Percentiles rank a stretch among this genome's conserved stretches.
These are phyloP conservation scores for Scenedesmus sp. DNA, from an alignment of 163 green algal species.

Conservation along the genomic window DNA sequence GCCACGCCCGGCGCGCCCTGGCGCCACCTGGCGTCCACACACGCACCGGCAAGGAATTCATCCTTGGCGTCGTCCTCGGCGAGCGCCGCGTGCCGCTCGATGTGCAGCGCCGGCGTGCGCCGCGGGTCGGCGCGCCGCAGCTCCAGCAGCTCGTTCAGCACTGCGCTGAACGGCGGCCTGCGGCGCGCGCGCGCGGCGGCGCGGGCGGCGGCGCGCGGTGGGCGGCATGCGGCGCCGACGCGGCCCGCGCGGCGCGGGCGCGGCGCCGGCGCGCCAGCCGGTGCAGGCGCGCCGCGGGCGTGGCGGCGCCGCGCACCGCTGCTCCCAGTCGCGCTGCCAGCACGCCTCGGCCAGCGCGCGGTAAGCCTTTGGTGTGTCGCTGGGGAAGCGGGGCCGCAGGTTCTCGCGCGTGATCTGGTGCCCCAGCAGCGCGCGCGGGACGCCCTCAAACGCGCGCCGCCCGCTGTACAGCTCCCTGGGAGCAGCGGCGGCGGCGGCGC, in stretches of 20 bases:
- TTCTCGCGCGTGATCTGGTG: constrained; percentile 46
- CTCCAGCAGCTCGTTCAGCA: constrained; percentile 27
- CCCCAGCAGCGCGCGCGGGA: constrained; percentile 53
- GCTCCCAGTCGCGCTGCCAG: constrained; percentile 11
- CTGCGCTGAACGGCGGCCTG: constrained; percentile 12
- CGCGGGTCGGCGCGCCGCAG: constrained; percentile 5
- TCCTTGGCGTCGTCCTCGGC: background rate
- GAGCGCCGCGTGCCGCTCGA: background rate
- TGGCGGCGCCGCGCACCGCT: too few species aligned
- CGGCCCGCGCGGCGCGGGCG: too few species aligned
- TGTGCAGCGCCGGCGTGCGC: constrained; percentile 4
- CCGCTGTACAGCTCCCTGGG: constrained; percentile 54
- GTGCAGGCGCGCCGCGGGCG: too few species aligned
- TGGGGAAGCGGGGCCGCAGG: constrained; percentile 18
- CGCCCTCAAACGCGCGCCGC: constrained; percentile 51
- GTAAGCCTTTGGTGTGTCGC: background rate
- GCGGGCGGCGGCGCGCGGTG: too few species aligned
- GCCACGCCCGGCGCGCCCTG: too few species aligned
- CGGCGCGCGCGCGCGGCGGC: too few species aligned
- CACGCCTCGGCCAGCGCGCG: constrained; percentile 5
- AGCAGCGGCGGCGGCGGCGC: constrained; percentile 49
- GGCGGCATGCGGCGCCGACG: too few species aligned
- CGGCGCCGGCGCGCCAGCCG: too few species aligned
- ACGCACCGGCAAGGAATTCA: background rate
- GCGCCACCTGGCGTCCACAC: background rate